Base-by-base conservation (phyloP, 441 rosid species). In the Arabidopsis hybrid region DNA sequence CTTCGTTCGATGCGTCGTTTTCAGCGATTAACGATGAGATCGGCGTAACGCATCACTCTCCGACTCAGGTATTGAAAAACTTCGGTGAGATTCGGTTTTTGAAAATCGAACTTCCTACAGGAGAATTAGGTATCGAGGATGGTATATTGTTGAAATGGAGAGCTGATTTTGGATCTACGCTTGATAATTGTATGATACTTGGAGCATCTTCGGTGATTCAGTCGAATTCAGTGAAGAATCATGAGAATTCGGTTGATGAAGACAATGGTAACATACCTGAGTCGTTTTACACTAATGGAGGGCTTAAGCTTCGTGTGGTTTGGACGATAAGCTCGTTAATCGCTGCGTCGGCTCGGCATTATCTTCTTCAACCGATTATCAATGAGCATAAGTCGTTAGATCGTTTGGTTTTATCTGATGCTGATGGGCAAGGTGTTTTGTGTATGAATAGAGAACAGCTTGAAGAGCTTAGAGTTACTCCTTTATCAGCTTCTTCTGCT, bases 281-380 rank as follows among this genome's bases (percentile, higher is more conserved):
- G 53, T 91, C 97, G 18, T 92, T 94, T 65, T 90, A 92, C 81
- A 92, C 97, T 0, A 92, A 95, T 55, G 99, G 99, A 5, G 96
- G 95, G 7, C 85, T 95, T 83, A 95, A 92, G 80, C 81, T 89
- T 62, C 78, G 99, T 12, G 99, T 95, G 5, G 97, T 95, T 18
- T 95, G 99, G 99, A 92, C 99, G 9, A 95, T 91, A 14, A 90
- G 97, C 74, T 92, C 99, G 0, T 68, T 95, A 69, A 89, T 95
- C 26, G 98, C 98, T 0, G 98, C 99, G 0, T 92, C 98, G 0
- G 95, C 98, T 4, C 85, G 98, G 80, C 99, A 95, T 80, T 91
- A 89, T 64, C 82, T 95, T 75, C 91, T 95, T 12, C 97, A 89
- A 46, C 97, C 93, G 4, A 91, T 95, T 38, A 92, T 91, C 18